phyloP scores from a whole-genome alignment of 441 rosid genomes.

The Capsella rubella region DNA sequence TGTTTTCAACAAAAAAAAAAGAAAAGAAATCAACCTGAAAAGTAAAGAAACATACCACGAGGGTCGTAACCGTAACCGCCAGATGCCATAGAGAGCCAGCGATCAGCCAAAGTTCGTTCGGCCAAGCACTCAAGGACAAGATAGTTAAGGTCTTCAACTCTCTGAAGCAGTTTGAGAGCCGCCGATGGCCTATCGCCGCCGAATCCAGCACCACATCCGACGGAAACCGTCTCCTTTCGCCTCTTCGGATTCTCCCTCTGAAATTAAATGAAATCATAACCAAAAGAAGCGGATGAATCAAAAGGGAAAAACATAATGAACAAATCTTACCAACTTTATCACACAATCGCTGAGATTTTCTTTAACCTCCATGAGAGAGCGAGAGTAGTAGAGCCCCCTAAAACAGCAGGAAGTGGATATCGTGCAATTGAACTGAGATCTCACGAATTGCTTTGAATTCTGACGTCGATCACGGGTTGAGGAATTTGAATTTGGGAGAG shows the following conservation, averaged over 20 bases:
- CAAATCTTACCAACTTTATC: slow-evolving; percentile 36
- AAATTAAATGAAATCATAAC: slow-evolving; percentile 25
- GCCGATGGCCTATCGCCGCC: slow-evolving; percentile 85
- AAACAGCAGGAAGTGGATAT: background rate
- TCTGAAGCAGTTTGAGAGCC: slow-evolving; percentile 79
- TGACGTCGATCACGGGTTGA: slow-evolving; percentile 30
- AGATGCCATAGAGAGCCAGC: slow-evolving; percentile 62
- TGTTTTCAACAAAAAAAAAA: background rate
- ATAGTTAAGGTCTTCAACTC: slow-evolving; percentile 70
- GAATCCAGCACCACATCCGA: slow-evolving; percentile 97
- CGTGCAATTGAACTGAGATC: background rate
- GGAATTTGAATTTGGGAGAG: slow-evolving; percentile 30
- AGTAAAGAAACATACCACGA: slow-evolving; percentile 56
- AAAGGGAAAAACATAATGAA: background rate
- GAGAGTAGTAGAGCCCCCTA: background rate
- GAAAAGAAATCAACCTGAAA: background rate
- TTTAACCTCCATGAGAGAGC: slow-evolving; percentile 11
- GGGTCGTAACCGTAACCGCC: slow-evolving; percentile 81
- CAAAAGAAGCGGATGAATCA: background rate
- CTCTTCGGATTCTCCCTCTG: slow-evolving; percentile 71
- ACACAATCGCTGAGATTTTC: slow-evolving; percentile 32
- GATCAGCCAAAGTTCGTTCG: slow-evolving; percentile 91
- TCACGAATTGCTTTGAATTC: background rate
- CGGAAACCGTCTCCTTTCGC: slow-evolving; percentile 63
- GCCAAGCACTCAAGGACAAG: slow-evolving; percentile 97